phyloP scores from a whole-genome alignment of 116 monocot genomes.

The Dioscorea cayenensis region DNA sequence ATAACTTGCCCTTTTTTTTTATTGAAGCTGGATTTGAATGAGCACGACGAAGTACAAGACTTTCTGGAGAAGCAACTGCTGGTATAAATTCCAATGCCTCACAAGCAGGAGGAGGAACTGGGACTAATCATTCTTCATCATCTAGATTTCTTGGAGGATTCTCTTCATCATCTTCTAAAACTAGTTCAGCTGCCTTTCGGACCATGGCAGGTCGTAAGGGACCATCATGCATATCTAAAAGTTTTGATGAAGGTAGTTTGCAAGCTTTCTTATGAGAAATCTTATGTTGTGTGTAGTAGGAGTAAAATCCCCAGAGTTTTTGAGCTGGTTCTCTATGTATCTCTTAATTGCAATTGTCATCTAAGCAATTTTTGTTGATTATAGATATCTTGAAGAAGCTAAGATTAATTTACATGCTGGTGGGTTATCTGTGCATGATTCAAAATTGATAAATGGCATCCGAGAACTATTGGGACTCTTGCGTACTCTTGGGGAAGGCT shows the following conservation, averaged over 20 bases:
- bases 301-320: neutral
- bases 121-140: constrained; percentile 55
- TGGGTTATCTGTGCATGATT: constrained; percentile 29
- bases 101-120: constrained; percentile 64
- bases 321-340: neutral
- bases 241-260: constrained; percentile 74
- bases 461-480: constrained; percentile 68
- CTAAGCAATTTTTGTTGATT: constrained; percentile 35
- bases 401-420: constrained; percentile 23
- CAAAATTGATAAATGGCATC: constrained; percentile 38
- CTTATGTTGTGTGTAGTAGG: neutral
- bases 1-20: no score
- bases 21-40: no score
- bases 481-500: constrained; percentile 82
- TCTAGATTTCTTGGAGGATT: constrained; percentile 69
- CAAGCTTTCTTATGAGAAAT: constrained; percentile 2
- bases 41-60: constrained; percentile 73
- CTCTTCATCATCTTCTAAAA: constrained; percentile 55
- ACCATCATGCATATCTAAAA: constrained; percentile 56
- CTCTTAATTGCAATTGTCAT: neutral
- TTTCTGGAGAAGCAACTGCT: constrained; percentile 50
- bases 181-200: constrained; percentile 41
- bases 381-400: constrained; percentile 42
- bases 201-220: constrained; percentile 59
- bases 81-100: constrained; percentile 43